Evolutionary conservation across 257 asterid genomes (phyloP).

Genomic region (Solanum rostratum): DNA sequence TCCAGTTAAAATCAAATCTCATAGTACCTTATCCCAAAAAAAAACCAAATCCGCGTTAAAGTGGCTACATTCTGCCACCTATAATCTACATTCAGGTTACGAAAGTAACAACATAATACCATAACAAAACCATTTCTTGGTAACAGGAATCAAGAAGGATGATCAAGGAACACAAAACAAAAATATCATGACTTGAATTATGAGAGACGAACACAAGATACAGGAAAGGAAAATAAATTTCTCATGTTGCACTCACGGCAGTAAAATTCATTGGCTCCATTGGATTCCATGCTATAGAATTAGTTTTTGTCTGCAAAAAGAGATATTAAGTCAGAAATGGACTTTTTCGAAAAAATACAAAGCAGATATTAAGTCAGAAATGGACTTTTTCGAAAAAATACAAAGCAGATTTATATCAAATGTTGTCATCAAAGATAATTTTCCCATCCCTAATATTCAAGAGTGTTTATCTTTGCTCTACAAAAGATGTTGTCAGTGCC

Average conservation of each 20-base stretch:
- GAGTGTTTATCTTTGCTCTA: neutral
- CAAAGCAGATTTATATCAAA: neutral
- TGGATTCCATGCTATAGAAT: slow-evolving; percentile 92
- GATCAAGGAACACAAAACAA: neutral
- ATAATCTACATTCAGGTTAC: neutral
- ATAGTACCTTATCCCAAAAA: neutral
- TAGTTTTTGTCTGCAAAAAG: slow-evolving; percentile 62
- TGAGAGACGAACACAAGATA: neutral
- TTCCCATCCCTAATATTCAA: neutral
- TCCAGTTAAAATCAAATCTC: neutral
- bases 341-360: neutral
- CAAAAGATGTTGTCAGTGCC: neutral
- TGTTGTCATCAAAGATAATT: neutral
- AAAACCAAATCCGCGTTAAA: neutral
- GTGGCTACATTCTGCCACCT: neutral
- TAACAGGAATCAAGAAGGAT: neutral
- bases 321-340: neutral
- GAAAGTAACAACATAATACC: neutral
- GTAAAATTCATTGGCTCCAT: slow-evolving; percentile 99
- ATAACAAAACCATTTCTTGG: neutral
- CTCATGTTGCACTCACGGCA: slow-evolving; percentile 49
- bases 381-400: neutral
- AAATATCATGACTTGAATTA: neutral
- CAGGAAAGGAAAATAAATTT: neutral
- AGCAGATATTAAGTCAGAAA: neutral